Percentiles rank a stretch among this genome's conserved stretches.
Conservation (phyloP, 2,329 filamentous ascomycete genomes). For the Sporothrix sp. region DNA sequence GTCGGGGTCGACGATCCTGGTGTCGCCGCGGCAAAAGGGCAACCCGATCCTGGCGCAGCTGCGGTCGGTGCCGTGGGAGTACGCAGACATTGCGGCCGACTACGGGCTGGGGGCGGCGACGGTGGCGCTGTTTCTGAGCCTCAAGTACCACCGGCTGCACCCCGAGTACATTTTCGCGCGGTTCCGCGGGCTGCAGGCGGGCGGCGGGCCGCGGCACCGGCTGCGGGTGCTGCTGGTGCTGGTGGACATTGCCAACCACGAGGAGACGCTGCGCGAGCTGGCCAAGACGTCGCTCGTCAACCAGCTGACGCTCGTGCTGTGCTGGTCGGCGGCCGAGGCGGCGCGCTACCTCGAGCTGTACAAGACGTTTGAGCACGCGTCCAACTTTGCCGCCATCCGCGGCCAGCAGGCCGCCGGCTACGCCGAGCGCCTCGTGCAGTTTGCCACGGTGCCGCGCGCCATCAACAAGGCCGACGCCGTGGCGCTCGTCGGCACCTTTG, state of each 20-base stretch:
- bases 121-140: constrained; percentile 78
- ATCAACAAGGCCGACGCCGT: constrained; percentile 95
- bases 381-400: constrained; percentile 62
- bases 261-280: constrained; percentile 79
- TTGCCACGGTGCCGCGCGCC: constrained; percentile 79
- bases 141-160: constrained; percentile 95
- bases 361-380: constrained; percentile 85
- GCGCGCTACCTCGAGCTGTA: constrained; percentile 90
- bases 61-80: constrained; percentile 83
- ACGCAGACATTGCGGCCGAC: constrained; percentile 91
- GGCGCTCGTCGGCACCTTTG: constrained; percentile 82
- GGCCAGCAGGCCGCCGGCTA: constrained; percentile 78
- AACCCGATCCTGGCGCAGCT: constrained; percentile 85
- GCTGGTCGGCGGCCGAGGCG: constrained; percentile 90
- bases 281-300: constrained; percentile 90
- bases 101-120: constrained; percentile 82
- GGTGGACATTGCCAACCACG: constrained; percentile 92
- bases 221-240: constrained; percentile 79
- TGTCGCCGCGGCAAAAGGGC: constrained; percentile 86
- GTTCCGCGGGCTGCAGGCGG: constrained; percentile 68
- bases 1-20: constrained; percentile 68
- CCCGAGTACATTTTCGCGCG: constrained; percentile 97
- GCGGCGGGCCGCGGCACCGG: constrained; percentile 52
- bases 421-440: constrained; percentile 78
- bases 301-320: constrained; percentile 82